Evolutionary conservation across 1,284 basidiomycete species (phyloP), one percentile per base, ranked within the genome.

Genomic region (Moesziomyces globuligerus): DNA sequence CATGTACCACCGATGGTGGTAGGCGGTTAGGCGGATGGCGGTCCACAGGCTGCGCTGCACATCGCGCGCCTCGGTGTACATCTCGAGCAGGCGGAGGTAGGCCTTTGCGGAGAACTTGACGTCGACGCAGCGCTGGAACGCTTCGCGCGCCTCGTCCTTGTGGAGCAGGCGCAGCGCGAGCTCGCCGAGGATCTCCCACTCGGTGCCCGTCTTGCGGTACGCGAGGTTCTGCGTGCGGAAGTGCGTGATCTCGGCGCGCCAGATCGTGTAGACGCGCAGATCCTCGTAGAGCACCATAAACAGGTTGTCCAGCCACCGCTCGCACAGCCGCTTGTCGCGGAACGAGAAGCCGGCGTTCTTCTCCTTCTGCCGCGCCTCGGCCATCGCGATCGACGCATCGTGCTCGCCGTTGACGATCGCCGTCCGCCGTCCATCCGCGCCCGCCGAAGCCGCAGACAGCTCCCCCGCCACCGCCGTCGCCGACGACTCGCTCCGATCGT

Each of bases 211-310:
- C 85, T 98, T 98, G 68, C 92, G 89, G 82, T 98, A 98, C 0
- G 94, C 93, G 65, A 98, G 90, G 74, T 95, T 92, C 81, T 98
- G 95, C 0, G 91, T 93, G 81, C 95, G 96, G 87, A 96, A 98
- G 81, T 99, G 95, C 0, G 93, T 93, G n/a, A 98, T 91, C 81
- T 98, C 96, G 4, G 96, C 95, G 20, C 95, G 89, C 89, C 96
- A 99, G 80, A 98, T 98, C 0, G 96, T 98, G 90, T 95, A 98
- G 11, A 98, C 92, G n/a, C 96, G 89, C 46, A 98, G 85, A 81
- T 98, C 95, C 90, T 98, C 94, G 83, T 98, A 98, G 4, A 98
- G 85, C 2, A 98, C 94, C 93, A 98, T 94, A 85, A 98, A 98
- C 53, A 98, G 83, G 77, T 98, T 98, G 83, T 98, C 95, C 49